These are phyloP conservation scores for Isochrysis galbana DNA, from an alignment of 78 protist species.

Conservation along the genomic window DNA sequence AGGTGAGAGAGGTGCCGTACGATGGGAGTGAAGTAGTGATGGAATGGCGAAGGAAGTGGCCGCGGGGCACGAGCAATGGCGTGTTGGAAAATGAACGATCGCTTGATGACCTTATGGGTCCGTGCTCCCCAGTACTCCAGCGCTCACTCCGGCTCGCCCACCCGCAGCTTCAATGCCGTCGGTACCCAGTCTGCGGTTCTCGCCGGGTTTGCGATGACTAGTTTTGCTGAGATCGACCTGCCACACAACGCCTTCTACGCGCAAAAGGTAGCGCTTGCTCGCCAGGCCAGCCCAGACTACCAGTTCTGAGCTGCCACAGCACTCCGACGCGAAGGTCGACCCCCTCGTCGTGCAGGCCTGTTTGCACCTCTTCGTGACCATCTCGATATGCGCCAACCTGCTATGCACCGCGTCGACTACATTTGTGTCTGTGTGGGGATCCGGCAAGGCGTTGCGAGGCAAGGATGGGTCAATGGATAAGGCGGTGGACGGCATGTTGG, in stretches of 20 bases:
- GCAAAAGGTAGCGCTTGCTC: background rate
- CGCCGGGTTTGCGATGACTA: constrained; percentile 18
- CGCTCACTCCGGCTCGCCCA: background rate
- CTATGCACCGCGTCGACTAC: constrained; percentile 3
- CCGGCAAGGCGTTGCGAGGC: constrained; percentile 8
- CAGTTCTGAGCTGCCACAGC: too few relatives aligned
- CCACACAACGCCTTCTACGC: background rate
- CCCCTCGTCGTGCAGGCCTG: background rate
- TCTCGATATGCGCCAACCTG: constrained; percentile 12
- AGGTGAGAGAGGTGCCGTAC: too few relatives aligned
- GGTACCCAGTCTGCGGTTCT: constrained; percentile 11
- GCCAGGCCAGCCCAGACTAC: too few relatives aligned
- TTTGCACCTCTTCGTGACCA: background rate
- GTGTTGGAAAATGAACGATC: too few relatives aligned
- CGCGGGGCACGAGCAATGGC: too few relatives aligned
- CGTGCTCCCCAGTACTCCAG: too few relatives aligned
- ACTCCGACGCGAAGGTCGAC: too few relatives aligned
- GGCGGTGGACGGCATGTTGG: background rate
- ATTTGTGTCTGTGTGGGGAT: constrained; percentile 1
- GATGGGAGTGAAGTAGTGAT: too few relatives aligned
- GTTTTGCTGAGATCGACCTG: constrained; percentile 19
- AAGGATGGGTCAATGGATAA: constrained; percentile 21
- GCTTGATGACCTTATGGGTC: too few relatives aligned
- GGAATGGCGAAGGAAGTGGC: too few relatives aligned
- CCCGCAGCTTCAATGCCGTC: background rate